Evolutionary conservation across 2,329 filamentous ascomycete genomes (phyloP), one percentile per base, ranked within the genome.

Genomic region (Didymellaceae sp.): DNA sequence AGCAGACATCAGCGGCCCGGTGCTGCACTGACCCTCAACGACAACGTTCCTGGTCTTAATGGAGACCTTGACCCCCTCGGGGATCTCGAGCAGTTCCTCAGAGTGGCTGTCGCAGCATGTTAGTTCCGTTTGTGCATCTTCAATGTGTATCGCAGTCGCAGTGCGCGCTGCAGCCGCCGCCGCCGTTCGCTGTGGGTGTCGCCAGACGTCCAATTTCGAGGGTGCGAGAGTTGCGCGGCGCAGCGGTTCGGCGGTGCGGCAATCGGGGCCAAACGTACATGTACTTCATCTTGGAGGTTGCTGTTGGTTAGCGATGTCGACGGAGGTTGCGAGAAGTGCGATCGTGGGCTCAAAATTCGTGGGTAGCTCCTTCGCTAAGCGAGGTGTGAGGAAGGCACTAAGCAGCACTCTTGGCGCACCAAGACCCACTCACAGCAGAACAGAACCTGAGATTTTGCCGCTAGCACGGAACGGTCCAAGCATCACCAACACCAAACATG

Each of bases 1-100:
- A 31, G 34, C 20, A 21, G 33, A 10, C 17, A 20, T 24, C 44
- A 17, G 22, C 20, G 39, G 41, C 24, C 28, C 30, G 30, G 21
- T 49, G 33, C 26, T 28, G 30, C 91, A 87, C 78, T 93, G 91
- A 77, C 94, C 94, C 84, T 96, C 93, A 77, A 99, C 94, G 75
- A 91, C 96, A 78, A 99, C 90, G 76, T 90, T 82, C 78, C 94
- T 87, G 75, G 93, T 94, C 86, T 96, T 96, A 85, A 99, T 99
- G 81, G 83, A 79, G 81, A 99, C 86, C 86, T 93, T 96, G 87
- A 99, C 94, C 63, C 92, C 90, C 80, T 97, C 91, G 75, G 95
- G 94, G 81, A 99, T 91, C 75, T 87, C 86, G 82, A 99, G 85
- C 82, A 86, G 84, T 87, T 99, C 93, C 83, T 93, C 85, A 77